Evolutionary conservation across 345 rosid species (phyloP).

Genomic region (Clarkia xantiana): DNA sequence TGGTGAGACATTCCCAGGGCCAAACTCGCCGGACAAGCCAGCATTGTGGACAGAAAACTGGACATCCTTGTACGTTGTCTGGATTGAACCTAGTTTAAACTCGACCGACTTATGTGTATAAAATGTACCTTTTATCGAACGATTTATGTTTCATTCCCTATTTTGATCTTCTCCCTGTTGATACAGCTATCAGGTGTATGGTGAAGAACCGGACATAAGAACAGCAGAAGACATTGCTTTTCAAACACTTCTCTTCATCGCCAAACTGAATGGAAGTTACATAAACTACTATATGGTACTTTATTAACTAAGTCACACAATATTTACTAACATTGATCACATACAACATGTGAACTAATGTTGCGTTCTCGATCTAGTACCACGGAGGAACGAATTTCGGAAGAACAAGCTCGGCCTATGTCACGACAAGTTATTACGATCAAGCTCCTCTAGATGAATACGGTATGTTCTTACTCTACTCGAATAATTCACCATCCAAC

Average conservation of each 20-base stretch:
- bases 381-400: constrained; percentile 98
- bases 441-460: constrained; percentile 89
- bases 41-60: constrained; percentile 83
- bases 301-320: not conserved
- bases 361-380: constrained; percentile 24
- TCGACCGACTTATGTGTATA: too few species aligned
- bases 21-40: constrained; percentile 77
- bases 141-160: not conserved
- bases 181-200: constrained; percentile 61
- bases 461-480: constrained; percentile 20
- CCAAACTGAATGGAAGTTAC: constrained; percentile 63
- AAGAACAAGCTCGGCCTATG: constrained; percentile 51
- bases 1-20: constrained; percentile 66
- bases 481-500: constrained; percentile 5
- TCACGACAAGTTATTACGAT: constrained; percentile 66
- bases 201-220: constrained; percentile 45
- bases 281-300: constrained; percentile 85
- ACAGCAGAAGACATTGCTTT: constrained; percentile 73
- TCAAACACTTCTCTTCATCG: constrained; percentile 60
- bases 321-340: too few species aligned
- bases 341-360: too few species aligned
- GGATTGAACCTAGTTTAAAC: too few species aligned
- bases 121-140: not conserved
- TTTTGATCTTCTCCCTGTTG: not conserved
- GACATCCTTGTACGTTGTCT: constrained; percentile 63